phyloP scores from a whole-genome alignment of 306 rosid genomes.

The Hippophae gyantsensis region DNA sequence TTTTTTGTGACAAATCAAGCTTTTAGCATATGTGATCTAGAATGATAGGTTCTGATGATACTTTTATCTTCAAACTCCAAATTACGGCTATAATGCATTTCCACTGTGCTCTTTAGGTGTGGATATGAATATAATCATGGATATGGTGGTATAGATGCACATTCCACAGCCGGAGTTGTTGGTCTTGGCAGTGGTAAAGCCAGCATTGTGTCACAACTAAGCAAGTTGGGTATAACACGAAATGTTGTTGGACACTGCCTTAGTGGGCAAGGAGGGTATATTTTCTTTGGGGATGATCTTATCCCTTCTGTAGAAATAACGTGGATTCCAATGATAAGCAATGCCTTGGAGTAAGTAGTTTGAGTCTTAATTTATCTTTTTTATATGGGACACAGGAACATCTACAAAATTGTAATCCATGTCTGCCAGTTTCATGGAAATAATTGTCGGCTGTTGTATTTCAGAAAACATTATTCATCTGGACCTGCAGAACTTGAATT shows the following conservation, averaged over 20 bases:
- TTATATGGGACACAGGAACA: too few relatives aligned
- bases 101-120: conserved; percentile 36
- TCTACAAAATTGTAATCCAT: too few relatives aligned
- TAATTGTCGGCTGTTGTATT: too few relatives aligned
- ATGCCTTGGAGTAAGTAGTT: too few relatives aligned
- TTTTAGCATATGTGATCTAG: too few relatives aligned
- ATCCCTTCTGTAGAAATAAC: not conserved
- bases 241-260: conserved; percentile 68
- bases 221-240: conserved; percentile 23
- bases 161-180: conserved; percentile 50
- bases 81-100: not conserved
- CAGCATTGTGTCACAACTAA: conserved; percentile 50
- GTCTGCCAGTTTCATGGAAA: too few relatives aligned
- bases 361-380: too few relatives aligned
- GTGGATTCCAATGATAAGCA: too few relatives aligned
- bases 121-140: conserved; percentile 45
- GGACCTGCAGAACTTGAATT: conserved; percentile 27
- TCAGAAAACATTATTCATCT: too few relatives aligned
- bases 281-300: conserved; percentile 3
- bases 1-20: too few relatives aligned
- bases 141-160: conserved; percentile 29
- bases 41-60: not conserved
- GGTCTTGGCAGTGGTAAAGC: conserved; percentile 63
- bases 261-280: conserved; percentile 41
- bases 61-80: not conserved